Evolutionary conservation across 805 yeast genomes (phyloP).

Genomic region (Nadsonia fulvescens): DNA sequence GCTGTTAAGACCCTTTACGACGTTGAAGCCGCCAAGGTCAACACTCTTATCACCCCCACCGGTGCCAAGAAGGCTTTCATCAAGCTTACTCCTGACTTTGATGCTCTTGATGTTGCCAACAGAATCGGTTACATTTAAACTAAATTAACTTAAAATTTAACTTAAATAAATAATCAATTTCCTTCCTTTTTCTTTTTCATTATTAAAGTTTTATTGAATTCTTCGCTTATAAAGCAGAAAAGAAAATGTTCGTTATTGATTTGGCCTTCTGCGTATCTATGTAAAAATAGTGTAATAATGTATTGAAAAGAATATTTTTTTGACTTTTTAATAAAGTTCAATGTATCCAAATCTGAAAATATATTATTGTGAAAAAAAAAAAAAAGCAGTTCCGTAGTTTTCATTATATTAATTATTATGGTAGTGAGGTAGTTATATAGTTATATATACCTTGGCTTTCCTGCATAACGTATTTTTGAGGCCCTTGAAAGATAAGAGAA

Average conservation of each 20-base stretch:
- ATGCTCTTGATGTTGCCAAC: conserved; percentile 99
- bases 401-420: no score
- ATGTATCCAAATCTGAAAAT: no score
- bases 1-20: conserved; percentile 97
- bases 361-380: no score
- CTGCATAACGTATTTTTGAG: no score
- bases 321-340: no score
- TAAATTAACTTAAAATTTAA: conserved; percentile 2
- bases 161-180: neutral
- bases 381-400: no score
- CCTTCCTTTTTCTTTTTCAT: neutral
- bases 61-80: conserved; percentile 99
- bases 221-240: neutral
- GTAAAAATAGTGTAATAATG: no score
- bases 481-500: no score
- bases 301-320: no score
- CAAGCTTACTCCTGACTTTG: conserved; percentile 96
- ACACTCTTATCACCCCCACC: conserved; percentile 96
- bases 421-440: no score
- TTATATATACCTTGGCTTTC: no score
- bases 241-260: conserved; percentile 5
- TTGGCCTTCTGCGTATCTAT: conserved; percentile 4
- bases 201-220: neutral
- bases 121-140: conserved; percentile 94
- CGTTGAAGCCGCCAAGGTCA: conserved; percentile 83